Evolutionary conservation across 1,139 yeast species (phyloP).

Genomic region (Dujonia santamariae): DNA sequence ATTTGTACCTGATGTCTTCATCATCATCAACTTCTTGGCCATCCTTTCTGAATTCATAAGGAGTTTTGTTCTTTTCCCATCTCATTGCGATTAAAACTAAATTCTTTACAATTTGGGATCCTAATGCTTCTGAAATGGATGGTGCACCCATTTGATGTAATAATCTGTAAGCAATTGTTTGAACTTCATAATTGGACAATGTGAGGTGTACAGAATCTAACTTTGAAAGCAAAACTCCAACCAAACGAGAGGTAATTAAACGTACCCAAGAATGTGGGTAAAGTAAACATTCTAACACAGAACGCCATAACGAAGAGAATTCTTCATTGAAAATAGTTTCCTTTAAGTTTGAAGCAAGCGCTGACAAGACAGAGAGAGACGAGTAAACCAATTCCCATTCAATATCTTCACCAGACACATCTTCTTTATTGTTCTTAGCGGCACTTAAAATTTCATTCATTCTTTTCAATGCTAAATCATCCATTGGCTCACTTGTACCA

Average conservation of each 20-base stretch:
- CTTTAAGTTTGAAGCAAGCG: conserved; percentile 29
- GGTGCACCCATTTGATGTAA: conserved; percentile 85
- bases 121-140: conserved; percentile 59
- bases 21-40: conserved; percentile 20
- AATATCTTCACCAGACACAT: conserved; percentile 31
- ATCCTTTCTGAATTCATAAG: conserved; percentile 24
- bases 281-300: conserved; percentile 54
- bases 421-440: conserved; percentile 29
- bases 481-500: conserved; percentile 34
- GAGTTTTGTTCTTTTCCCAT: conserved; percentile 54
- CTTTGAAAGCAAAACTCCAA: conserved; percentile 49
- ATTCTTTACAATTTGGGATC: conserved; percentile 65
- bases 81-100: conserved; percentile 57
- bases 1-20: conserved; percentile 23
- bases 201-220: conserved; percentile 31
- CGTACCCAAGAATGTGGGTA: conserved; percentile 96
- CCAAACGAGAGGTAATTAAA: conserved; percentile 60
- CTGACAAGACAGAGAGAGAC: conserved; percentile 53
- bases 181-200: conserved; percentile 42
- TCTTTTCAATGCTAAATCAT: conserved; percentile 34
- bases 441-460: conserved; percentile 35
- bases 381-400: conserved; percentile 81
- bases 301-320: conserved; percentile 47
- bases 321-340: conserved; percentile 26
- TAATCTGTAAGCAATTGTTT: conserved; percentile 62